These are phyloP conservation scores for Uronychia setigera DNA, from an alignment of 73 alveolate genomes.

Conservation along the genomic window DNA sequence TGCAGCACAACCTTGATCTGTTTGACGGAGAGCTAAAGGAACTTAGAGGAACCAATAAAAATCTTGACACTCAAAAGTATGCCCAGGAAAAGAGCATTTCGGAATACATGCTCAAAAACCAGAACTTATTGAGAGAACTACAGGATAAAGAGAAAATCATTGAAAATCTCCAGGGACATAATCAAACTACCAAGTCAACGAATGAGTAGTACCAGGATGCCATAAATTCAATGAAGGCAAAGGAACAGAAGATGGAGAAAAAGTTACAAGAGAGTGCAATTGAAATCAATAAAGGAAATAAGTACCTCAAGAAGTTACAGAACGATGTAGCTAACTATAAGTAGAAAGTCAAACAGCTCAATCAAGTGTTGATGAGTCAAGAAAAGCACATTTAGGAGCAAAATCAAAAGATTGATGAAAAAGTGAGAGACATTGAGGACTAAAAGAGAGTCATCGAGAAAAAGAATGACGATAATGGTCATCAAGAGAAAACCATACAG, in stretches of 20 bases:
- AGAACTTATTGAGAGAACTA: constrained; percentile 25
- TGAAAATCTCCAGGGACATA: constrained; percentile 8
- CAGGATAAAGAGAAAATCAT: constrained; percentile 53
- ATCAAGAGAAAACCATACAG: not conserved
- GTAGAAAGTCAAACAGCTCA: not conserved
- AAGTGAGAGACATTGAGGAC: not conserved
- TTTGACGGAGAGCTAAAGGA: not conserved
- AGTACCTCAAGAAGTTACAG: not conserved
- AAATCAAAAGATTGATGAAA: not conserved
- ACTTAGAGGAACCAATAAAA: not conserved
- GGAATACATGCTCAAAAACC: constrained; percentile 41
- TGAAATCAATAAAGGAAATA: not conserved
- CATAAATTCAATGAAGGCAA: not conserved
- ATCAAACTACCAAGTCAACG: not conserved
- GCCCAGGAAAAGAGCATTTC: constrained; percentile 42
- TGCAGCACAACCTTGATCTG: not conserved
- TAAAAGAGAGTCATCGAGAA: not conserved
- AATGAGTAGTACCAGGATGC: not conserved
- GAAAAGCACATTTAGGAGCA: not conserved
- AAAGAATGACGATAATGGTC: not conserved
- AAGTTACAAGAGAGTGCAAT: not conserved
- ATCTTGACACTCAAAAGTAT: not conserved
- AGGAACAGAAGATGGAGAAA: not conserved
- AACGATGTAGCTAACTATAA: not conserved
- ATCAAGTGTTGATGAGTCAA: not conserved